Base-by-base conservation (phyloP, 1,139 yeast species). In the Yamadazyma pseudoaaseri region DNA sequence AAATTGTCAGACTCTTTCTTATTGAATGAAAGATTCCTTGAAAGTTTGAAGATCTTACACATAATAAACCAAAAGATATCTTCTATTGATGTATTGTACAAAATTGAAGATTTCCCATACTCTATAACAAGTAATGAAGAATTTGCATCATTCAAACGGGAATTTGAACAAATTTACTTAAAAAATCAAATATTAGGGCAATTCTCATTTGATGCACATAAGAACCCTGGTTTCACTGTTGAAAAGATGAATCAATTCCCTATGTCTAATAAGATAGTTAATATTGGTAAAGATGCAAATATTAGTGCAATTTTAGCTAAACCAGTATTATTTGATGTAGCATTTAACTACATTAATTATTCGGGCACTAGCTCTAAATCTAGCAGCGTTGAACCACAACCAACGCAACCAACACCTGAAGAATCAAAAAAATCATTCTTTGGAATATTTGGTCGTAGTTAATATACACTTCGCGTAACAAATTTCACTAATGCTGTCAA, bases 241-340 rank as follows among this genome's bases (percentile, higher is more conserved):
- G 89, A 83, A 44, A 64, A 73, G 42, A 51, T 80, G 35, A 58
- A 66, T 47, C 62, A 60, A 39, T 73, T 62, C 42, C 77, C 76
- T 2, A 51, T 66, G 2, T 46, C 63, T 4, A 47, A 57, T 3
- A 62, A 64, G 29, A 54, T 82, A 35, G 77, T 76, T 24, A 76
- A 80, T 39, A 45, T 75, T 27, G 65, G 67, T 15, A 62, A 70
- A 11, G 53, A 57, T 11, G 44, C 77, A 17, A 60, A 60, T 10
- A 42, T 69, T 29, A 50, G 45, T 38, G 85, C 95, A 2, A 74
- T 85, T 2, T 70, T 80, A 38, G 76, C 83, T 38, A 90, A 90
- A 58, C 96, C 97, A 1, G 95, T 89, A 6, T 73, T 89, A 49
- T 90, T 87, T 52, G 97, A 90, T 56, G 70, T 86, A 49, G 97